Percentiles rank a stretch among this genome's conserved stretches.
Evolutionary conservation across 768 basidiomycete genomes (phyloP).

Genomic region (Tylopilus intermedius): DNA sequence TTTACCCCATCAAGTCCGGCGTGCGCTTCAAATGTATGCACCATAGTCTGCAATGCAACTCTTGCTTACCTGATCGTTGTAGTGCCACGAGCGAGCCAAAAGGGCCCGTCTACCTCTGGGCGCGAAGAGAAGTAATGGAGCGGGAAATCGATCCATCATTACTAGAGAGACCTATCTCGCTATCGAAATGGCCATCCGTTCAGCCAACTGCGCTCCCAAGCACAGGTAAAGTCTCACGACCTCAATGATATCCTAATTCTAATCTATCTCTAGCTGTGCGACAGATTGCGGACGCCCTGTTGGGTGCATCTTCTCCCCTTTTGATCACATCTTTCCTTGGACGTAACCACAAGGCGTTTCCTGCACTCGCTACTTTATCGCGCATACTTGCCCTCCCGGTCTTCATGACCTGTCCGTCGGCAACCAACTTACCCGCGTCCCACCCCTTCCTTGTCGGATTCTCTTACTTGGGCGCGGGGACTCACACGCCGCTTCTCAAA

Average conservation of each 20-base stretch:
- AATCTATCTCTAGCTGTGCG: conserved; percentile 22
- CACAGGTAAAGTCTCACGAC: conserved; percentile 25
- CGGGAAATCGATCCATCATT: conserved; percentile 45
- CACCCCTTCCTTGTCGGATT: conserved; percentile 52
- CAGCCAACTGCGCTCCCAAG: conserved; percentile 46
- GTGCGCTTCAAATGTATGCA: conserved; percentile 61
- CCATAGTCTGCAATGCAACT: not conserved
- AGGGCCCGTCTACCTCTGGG: conserved; percentile 74
- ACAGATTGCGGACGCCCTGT: conserved; percentile 45
- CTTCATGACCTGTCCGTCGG: conserved; percentile 45
- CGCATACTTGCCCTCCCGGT: conserved; percentile 51
- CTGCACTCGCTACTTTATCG: conserved; percentile 44
- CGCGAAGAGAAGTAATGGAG: conserved; percentile 65
- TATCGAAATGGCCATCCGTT: conserved; percentile 49
- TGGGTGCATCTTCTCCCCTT: conserved; percentile 49
- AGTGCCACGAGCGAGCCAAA: conserved; percentile 68
- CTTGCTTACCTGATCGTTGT: not conserved
- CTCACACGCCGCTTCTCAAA: conserved; percentile 44
- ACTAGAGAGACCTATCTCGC: conserved; percentile 28
- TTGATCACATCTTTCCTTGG: conserved; percentile 55
- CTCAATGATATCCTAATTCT: not conserved
- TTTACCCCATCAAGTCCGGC: conserved; percentile 45
- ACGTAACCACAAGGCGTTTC: conserved; percentile 45
- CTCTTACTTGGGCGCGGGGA: conserved; percentile 44
- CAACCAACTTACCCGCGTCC: conserved; percentile 51